Conservation (phyloP, 768 basidiomycete species). For the Antrodiella citrinella region DNA sequence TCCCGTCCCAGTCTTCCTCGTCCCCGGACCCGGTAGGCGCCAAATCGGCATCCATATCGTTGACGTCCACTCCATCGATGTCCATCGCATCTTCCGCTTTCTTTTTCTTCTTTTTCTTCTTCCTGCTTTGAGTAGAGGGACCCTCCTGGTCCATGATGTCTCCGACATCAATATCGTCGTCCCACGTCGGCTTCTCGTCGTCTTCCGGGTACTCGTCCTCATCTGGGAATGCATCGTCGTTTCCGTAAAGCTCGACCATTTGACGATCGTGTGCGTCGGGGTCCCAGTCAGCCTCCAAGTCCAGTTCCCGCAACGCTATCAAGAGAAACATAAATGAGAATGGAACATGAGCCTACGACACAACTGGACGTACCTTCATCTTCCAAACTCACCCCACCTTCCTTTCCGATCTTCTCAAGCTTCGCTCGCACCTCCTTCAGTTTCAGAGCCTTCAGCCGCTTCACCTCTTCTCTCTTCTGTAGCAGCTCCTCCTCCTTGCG, state of each 20-base stretch:
- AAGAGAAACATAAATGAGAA: background rate
- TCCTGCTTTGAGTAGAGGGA: constrained; percentile 29
- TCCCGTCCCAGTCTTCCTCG: constrained; percentile 74
- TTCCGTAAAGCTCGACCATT: constrained; percentile 74
- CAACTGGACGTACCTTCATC: constrained; percentile 19
- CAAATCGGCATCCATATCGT: constrained; percentile 51
- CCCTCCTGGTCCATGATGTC: constrained; percentile 39
- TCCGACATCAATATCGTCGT: constrained; percentile 81
- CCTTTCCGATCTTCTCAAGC: constrained; percentile 61
- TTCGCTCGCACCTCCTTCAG: constrained; percentile 72
- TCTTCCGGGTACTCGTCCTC: constrained; percentile 25
- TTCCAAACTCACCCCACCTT: constrained; percentile 52
- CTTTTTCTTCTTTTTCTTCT: constrained; percentile 46
- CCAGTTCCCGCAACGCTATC: constrained; percentile 58
- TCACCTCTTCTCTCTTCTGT: constrained; percentile 73
- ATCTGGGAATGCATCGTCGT: constrained; percentile 43
- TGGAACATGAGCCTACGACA: background rate
- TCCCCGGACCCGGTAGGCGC: constrained; percentile 38
- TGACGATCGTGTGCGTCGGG: constrained; percentile 75
- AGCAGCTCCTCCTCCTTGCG: constrained; percentile 73
- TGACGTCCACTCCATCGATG: constrained; percentile 37
- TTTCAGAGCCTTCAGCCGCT: constrained; percentile 76
- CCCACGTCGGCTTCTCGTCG: constrained; percentile 79
- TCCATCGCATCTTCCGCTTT: constrained; percentile 34
- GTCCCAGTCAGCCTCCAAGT: constrained; percentile 92